Evolutionary conservation across 2,329 filamentous ascomycete species (phyloP).

Genomic region (Diplodia sapinea): DNA sequence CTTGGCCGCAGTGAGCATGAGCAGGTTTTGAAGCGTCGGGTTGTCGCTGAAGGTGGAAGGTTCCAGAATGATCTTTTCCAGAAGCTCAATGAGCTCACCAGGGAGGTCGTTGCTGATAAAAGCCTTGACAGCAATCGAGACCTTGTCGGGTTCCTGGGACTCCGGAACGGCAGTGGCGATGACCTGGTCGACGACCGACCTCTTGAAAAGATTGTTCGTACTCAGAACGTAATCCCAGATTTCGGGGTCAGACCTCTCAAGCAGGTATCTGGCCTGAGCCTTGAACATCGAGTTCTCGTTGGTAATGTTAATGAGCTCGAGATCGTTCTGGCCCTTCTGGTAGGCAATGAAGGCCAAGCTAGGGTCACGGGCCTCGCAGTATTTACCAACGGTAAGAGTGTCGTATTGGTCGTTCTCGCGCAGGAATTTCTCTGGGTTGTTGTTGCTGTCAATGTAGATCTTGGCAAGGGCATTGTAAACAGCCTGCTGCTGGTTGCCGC

Average conservation of each 20-base stretch:
- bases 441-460: slow-evolving; percentile 99
- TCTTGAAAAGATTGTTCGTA: slow-evolving; percentile 92
- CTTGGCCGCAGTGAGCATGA: slow-evolving; percentile 96
- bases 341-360: slow-evolving; percentile 96
- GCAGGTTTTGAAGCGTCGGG: slow-evolving; percentile 90
- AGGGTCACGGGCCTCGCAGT: slow-evolving; percentile 98
- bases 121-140: slow-evolving; percentile 89
- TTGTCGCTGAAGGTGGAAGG: slow-evolving; percentile 99
- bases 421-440: slow-evolving; percentile 95
- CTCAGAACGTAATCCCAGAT: slow-evolving; percentile 95
- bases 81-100: slow-evolving; percentile 90
- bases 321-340: slow-evolving; percentile 93
- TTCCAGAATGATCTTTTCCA: slow-evolving; percentile 99
- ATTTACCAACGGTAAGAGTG: slow-evolving; percentile 89
- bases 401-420: slow-evolving; percentile 98
- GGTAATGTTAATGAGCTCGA: slow-evolving; percentile 96
- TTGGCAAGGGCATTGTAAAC: slow-evolving; percentile 97
- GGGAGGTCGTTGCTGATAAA: slow-evolving; percentile 92
- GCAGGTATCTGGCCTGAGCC: slow-evolving; percentile 91
- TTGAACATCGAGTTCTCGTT: slow-evolving; percentile 99
- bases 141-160: slow-evolving; percentile 89
- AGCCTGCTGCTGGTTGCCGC: slow-evolving; percentile 93
- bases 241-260: slow-evolving; percentile 87
- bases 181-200: slow-evolving; percentile 94
- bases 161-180: slow-evolving; percentile 94